Evolutionary conservation across 2,329 filamentous ascomycete species (phyloP), one percentile per base, ranked within the genome.

Genomic region (Hymenoscyphus salicellus): DNA sequence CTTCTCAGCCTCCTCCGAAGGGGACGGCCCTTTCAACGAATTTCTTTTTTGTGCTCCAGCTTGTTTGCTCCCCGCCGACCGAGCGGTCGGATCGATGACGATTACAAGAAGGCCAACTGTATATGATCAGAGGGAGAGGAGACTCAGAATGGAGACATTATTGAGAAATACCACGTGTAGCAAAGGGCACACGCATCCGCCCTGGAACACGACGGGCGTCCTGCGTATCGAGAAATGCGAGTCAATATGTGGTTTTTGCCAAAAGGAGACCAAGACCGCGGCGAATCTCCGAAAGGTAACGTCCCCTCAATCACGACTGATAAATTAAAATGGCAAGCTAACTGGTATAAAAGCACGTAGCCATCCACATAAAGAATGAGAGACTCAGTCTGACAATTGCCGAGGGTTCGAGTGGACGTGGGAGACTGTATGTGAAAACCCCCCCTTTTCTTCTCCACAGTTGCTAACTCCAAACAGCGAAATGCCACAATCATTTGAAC

Each of bases 311-410:
- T 14, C 20, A 14, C 11, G 8, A 2, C 3, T 26, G 23, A 14
- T 52, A 14, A 52, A 52, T 52, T 23, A 52, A 23, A 23, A 10
- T 23, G 46, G 8, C 6, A 46, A 30, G 52, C 59, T 57, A 16
- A 56, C 20, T 55, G 63, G 56, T 23, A 64, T 32, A 32, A 56
- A 28, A 73, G 72, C 72, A 74, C 67, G 72, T 73, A 46, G 71
- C 71, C 3, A 72, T 73, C 58, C 71, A 74, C 65, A 73, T 74
- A 57, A 72, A 72, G 60, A 74, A 73, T 58, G 71, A 73, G 61
- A 60, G 70, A 16, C 64, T 74, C 20, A 67, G 69, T 56, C 64
- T 74, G 3, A 68, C 65, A 6, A 73, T 74, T 61, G 71, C 72
- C 2, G 71, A 73, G 61, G 71, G 71, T 5, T 68, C 68, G 5